A percentile compares a stretch with the other conserved stretches of the same genome.
phyloP scores from a whole-genome alignment of 176 grass and related monocot genomes.

The Pharus latifolius region DNA sequence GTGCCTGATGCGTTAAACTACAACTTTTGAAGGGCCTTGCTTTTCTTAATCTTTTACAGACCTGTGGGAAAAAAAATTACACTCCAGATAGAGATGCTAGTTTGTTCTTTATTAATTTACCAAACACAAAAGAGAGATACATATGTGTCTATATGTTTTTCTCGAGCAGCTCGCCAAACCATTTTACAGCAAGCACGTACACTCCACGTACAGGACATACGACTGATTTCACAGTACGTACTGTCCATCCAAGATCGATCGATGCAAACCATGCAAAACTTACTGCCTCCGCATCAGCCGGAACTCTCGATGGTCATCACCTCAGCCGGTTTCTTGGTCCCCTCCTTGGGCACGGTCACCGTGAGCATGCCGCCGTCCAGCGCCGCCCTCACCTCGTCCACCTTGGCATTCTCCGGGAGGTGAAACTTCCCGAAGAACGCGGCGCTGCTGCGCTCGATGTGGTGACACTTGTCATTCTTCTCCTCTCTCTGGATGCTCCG shows the following conservation, averaged over 20 bases:
- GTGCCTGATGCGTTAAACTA: background rate
- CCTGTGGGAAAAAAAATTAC: no score
- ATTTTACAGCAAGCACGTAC: background rate
- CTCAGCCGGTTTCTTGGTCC: slow-evolving; percentile 5
- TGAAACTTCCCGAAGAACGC: slow-evolving; percentile 53
- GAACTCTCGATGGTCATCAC: slow-evolving; percentile 11
- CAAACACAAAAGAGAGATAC: background rate
- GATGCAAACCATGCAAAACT: background rate
- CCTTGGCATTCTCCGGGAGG: slow-evolving; percentile 41
- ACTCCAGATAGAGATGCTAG: background rate
- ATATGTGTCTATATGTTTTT: background rate
- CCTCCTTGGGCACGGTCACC: slow-evolving; percentile 53
- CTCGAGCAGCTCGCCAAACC: background rate
- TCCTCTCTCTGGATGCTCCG: slow-evolving; percentile 24
- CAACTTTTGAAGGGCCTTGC: no score
- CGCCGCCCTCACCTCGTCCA: slow-evolving; percentile 46
- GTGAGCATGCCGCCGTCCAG: slow-evolving; percentile 51
- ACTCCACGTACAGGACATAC: no score
- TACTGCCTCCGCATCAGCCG: slow-evolving; percentile 6
- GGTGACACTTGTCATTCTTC: slow-evolving; percentile 18
- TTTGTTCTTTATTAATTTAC: background rate
- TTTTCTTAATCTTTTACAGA: no score
- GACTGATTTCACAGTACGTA: background rate
- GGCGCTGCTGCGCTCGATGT: slow-evolving; percentile 48
- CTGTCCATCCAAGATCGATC: background rate